phyloP scores from a whole-genome alignment of 116 monocot genomes.

The Iris pallida region DNA sequence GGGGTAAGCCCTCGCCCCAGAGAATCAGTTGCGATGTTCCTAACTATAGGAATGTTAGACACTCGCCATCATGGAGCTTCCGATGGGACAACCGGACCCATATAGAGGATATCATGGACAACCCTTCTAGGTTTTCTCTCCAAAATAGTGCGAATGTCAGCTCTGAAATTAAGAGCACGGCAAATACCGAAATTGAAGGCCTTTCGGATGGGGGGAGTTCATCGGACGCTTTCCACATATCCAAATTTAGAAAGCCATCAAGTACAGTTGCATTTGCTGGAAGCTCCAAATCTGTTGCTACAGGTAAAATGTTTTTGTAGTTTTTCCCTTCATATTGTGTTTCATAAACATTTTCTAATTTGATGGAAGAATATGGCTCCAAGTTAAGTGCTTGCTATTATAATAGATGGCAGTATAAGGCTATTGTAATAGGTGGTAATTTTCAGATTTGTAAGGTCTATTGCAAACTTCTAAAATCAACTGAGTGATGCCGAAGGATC shows the following conservation, averaged over 20 bases:
- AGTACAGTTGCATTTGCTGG: slow-evolving; percentile 1
- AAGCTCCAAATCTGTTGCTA: slow-evolving; percentile 11
- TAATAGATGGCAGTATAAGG: no score
- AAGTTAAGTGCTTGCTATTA: no score
- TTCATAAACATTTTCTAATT: background rate
- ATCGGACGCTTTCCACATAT: slow-evolving; percentile 3
- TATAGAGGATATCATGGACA: slow-evolving; percentile 49
- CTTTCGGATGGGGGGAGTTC: slow-evolving; percentile 17
- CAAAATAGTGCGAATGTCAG: slow-evolving; percentile 22
- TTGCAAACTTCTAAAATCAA: no score
- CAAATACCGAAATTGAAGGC: slow-evolving; percentile 17
- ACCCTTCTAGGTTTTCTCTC: slow-evolving; percentile 16
- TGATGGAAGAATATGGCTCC: background rate
- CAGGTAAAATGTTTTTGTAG: slow-evolving; percentile 15
- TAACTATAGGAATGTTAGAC: slow-evolving; percentile 35
- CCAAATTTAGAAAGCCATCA: slow-evolving; percentile 14
- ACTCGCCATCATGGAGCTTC: slow-evolving; percentile 44
- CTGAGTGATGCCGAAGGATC: no score
- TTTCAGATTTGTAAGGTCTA: no score
- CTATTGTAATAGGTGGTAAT: no score
- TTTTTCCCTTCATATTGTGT: background rate
- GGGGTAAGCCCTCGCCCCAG: slow-evolving; percentile 21
- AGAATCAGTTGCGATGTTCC: slow-evolving; percentile 21
- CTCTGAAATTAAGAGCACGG: slow-evolving; percentile 26
- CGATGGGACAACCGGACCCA: slow-evolving; percentile 52